These are phyloP conservation scores for Meira nashicola DNA, from an alignment of 1,284 basidiomycete genomes.

Conservation along the genomic window DNA sequence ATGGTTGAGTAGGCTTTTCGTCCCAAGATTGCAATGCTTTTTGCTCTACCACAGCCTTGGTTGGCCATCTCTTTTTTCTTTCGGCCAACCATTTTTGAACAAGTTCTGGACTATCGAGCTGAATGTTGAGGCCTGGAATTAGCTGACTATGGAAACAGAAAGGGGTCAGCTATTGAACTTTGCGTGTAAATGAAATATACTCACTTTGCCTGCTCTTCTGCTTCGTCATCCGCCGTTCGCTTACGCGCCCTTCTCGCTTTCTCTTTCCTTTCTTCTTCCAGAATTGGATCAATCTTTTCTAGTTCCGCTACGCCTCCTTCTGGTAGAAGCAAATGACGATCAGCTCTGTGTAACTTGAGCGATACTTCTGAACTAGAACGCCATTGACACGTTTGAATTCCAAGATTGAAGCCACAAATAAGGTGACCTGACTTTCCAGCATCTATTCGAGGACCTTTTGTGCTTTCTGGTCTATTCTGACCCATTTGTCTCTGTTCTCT, in stretches of 20 bases:
- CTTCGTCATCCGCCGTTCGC: constrained; percentile 17
- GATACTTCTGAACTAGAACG: constrained; percentile 22
- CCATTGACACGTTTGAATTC: constrained; percentile 21
- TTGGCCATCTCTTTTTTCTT: constrained; percentile 48
- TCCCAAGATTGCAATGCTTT: constrained; percentile 28
- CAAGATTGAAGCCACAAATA: constrained; percentile 17
- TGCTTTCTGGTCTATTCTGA: no score
- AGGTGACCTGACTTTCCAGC: constrained; percentile 1
- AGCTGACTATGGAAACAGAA: constrained; percentile 1
- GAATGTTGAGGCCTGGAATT: constrained; percentile 49
- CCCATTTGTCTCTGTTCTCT: no score
- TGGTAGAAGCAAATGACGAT: constrained; percentile 46
- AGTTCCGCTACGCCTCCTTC: constrained; percentile 44
- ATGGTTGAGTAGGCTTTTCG: constrained; percentile 9
- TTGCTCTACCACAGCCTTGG: constrained; percentile 29
- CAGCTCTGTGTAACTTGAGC: constrained; percentile 45
- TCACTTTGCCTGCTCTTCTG: constrained; percentile 11
- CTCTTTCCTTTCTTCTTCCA: constrained; percentile 38
- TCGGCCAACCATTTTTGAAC: constrained; percentile 50
- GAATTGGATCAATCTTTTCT: constrained; percentile 40
- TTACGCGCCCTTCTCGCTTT: constrained; percentile 11
- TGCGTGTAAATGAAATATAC: background rate
- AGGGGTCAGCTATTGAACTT: background rate
- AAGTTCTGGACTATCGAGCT: constrained; percentile 45
- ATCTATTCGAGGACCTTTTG: constrained; percentile 3